Percentiles rank a stretch among this genome's conserved stretches.
Evolutionary conservation across 805 yeast genomes (phyloP).

Genomic region (Cyberlindnera suaveolens): DNA sequence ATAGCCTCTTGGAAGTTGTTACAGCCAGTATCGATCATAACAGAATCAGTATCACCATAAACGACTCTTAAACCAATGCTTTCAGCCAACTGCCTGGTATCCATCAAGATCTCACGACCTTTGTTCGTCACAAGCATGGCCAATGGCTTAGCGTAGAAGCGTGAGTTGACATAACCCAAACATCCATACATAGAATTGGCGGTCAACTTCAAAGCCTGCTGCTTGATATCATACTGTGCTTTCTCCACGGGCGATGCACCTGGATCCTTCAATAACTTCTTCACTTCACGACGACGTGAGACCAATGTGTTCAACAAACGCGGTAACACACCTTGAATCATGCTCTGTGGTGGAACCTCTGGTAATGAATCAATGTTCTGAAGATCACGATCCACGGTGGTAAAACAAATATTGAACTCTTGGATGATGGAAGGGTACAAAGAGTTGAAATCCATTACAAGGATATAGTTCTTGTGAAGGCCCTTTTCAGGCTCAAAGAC

Average conservation of each 20-base stretch:
- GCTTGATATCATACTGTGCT: conserved; percentile 90
- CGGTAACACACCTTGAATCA: conserved; percentile 79
- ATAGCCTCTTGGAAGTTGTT: conserved; percentile 65
- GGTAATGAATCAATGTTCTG: conserved; percentile 62
- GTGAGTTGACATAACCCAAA: conserved; percentile 83
- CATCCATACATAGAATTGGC: conserved; percentile 99
- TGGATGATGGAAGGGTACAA: conserved; percentile 96
- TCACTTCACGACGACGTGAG: conserved; percentile 87
- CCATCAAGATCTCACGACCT: conserved; percentile 92
- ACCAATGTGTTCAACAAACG: conserved; percentile 77
- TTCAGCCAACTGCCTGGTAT: conserved; percentile 90
- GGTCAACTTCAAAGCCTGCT: conserved; percentile 90
- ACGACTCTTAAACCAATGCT: conserved; percentile 76
- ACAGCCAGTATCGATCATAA: conserved; percentile 91
- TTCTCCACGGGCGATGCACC: conserved; percentile 54
- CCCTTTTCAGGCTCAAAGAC: conserved; percentile 98
- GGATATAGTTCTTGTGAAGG: conserved; percentile 75
- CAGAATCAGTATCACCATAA: conserved; percentile 98
- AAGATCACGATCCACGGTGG: conserved; percentile 74
- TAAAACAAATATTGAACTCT: conserved; percentile 94
- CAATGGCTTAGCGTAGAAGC: conserved; percentile 92
- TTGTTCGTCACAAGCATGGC: conserved; percentile 93
- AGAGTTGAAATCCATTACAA: conserved; percentile 98
- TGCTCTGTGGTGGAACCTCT: conserved; percentile 51
- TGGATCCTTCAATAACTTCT: conserved; percentile 74